These are phyloP conservation scores for Schoenoplectus triqueter DNA, from an alignment of 202 grass and related monocot species.

Conservation along the genomic window DNA sequence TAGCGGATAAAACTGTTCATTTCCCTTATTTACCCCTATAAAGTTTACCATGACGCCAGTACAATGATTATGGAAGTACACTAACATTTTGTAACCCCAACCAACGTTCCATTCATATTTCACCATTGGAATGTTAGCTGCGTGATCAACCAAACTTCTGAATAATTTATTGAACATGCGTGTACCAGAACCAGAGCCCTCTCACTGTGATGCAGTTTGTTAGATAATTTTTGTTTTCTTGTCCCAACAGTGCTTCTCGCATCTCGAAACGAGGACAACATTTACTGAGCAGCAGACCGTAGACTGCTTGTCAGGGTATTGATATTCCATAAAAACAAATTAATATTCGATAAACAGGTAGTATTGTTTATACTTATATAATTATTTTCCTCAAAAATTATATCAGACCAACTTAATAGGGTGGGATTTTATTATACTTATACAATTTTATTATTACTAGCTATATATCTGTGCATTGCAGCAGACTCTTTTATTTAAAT, in stretches of 20 bases:
- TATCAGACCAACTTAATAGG: too few species aligned
- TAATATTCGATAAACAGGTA: background rate
- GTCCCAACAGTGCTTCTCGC: background rate
- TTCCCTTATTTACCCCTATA: too few species aligned
- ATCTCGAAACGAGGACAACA: background rate
- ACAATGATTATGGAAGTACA: background rate
- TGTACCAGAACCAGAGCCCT: background rate
- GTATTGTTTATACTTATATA: background rate
- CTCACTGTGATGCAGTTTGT: background rate
- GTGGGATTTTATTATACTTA: too few species aligned
- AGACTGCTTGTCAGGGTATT: background rate
- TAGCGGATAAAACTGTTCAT: too few species aligned
- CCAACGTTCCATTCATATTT: background rate
- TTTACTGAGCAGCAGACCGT: background rate
- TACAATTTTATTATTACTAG: too few species aligned
- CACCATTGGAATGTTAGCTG: constrained; percentile 1
- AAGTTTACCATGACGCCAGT: background rate
- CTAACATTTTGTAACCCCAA: background rate
- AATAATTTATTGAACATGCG: background rate
- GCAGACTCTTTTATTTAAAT: too few species aligned
- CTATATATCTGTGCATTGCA: too few species aligned
- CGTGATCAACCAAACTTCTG: background rate
- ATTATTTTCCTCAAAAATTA: too few species aligned
- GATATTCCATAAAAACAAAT: background rate
- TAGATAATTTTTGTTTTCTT: background rate